phyloP scores from a whole-genome alignment of 805 yeast species.

The Metschnikowia hibisci region DNA sequence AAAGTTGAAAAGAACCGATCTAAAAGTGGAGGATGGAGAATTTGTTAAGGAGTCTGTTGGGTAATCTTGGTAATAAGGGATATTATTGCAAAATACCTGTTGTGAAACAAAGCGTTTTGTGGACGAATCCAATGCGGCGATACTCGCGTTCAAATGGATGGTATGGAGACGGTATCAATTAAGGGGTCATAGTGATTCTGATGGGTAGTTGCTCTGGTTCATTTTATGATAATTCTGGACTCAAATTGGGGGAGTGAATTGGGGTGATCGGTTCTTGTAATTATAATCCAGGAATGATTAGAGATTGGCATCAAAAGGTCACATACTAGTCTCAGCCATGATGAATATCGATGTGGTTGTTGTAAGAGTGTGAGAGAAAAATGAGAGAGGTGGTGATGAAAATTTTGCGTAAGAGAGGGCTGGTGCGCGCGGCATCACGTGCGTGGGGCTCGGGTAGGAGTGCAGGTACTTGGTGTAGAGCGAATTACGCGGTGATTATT shows the following conservation, averaged over 20 bases:
- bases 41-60: no score
- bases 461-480: background rate
- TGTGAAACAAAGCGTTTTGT: background rate
- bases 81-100: no score
- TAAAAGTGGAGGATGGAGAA: no score
- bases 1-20: no score
- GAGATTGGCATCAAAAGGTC: background rate
- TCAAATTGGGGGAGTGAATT: no score
- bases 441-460: background rate
- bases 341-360: constrained; percentile 17
- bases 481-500: background rate
- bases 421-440: constrained; percentile 3
- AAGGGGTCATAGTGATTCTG: no score
- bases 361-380: constrained; percentile 8
- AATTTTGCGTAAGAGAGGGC: constrained; percentile 18
- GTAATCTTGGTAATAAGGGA: no score
- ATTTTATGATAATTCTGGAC: no score
- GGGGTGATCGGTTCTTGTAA: background rate
- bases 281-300: background rate
- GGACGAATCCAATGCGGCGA: no score
- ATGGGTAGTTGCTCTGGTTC: no score
- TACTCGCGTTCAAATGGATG: no score
- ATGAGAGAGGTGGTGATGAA: constrained; percentile 9
- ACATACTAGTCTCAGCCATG: constrained; percentile 24
- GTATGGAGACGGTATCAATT: no score